A percentile compares a stretch with the other conserved stretches of the same genome.
phyloP scores from a whole-genome alignment of 2,329 filamentous ascomycete species.

The Cladosporium sp. region DNA sequence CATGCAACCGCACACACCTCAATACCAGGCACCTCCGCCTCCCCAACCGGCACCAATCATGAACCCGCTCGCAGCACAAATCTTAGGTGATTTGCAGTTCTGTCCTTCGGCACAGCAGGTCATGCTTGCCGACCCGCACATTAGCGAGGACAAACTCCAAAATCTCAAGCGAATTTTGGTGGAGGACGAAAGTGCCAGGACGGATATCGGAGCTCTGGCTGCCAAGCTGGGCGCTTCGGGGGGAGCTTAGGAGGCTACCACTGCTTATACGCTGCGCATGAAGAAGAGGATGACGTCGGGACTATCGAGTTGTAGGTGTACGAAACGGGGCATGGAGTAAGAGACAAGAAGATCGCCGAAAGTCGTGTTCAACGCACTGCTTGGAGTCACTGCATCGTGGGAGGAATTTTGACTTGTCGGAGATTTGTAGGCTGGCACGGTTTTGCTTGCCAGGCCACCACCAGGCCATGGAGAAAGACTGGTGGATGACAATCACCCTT shows the following conservation, averaged over 20 bases:
- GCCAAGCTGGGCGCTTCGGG: conserved; percentile 17
- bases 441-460: too few relatives aligned
- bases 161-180: conserved; percentile 67
- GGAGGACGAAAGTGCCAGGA: conserved; percentile 59
- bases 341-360: too few relatives aligned
- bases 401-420: too few relatives aligned
- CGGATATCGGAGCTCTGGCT: conserved; percentile 46
- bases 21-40: conserved; percentile 18
- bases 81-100: conserved; percentile 41
- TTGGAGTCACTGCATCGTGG: too few relatives aligned
- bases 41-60: conserved; percentile 11
- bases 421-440: too few relatives aligned
- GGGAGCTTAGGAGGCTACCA: not conserved
- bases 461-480: too few relatives aligned
- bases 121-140: conserved; percentile 32
- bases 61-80: conserved; percentile 36
- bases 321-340: too few relatives aligned
- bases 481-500: too few relatives aligned
- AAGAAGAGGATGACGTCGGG: too few relatives aligned
- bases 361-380: too few relatives aligned
- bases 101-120: conserved; percentile 39
- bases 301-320: too few relatives aligned
- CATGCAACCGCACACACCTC: conserved; percentile 26
- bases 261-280: too few relatives aligned
- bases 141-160: conserved; percentile 59